phyloP scores from a whole-genome alignment of 2,329 filamentous ascomycete genomes.

The Davidsoniella virescens region DNA sequence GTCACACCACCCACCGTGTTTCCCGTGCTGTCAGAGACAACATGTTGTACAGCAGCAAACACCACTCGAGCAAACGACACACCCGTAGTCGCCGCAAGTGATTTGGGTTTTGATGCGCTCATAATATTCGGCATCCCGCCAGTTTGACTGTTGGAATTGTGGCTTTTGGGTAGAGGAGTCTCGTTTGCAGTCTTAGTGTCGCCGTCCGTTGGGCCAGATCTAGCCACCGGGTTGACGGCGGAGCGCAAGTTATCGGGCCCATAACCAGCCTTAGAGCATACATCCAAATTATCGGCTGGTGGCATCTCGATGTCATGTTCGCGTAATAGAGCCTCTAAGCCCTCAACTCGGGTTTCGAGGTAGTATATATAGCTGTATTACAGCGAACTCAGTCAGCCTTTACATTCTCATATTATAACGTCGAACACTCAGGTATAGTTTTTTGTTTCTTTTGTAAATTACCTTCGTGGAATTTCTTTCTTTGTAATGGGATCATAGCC shows the following conservation, averaged over 20 bases:
- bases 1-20: slow-evolving; percentile 27
- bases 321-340: slow-evolving; percentile 62
- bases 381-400: slow-evolving; percentile 1
- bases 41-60: slow-evolving; percentile 76
- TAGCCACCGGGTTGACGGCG: slow-evolving; percentile 1
- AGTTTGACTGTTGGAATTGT: slow-evolving; percentile 16
- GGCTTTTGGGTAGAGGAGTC: neutral
- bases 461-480: slow-evolving; percentile 83
- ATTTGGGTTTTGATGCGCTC: slow-evolving; percentile 61
- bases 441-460: slow-evolving; percentile 26
- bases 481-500: slow-evolving; percentile 96
- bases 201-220: neutral
- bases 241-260: slow-evolving; percentile 17
- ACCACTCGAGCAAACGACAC: slow-evolving; percentile 92
- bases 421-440: neutral
- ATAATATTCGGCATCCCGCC: slow-evolving; percentile 56
- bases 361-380: slow-evolving; percentile 72
- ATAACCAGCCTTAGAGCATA: slow-evolving; percentile 33
- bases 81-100: slow-evolving; percentile 70
- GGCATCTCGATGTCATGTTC: slow-evolving; percentile 57
- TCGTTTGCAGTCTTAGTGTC: neutral
- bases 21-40: slow-evolving; percentile 31
- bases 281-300: slow-evolving; percentile 52
- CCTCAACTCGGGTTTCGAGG: slow-evolving; percentile 69
- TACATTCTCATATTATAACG: neutral